Conservation (phyloP, 306 rosid genomes). For the Quercus bicolor region DNA sequence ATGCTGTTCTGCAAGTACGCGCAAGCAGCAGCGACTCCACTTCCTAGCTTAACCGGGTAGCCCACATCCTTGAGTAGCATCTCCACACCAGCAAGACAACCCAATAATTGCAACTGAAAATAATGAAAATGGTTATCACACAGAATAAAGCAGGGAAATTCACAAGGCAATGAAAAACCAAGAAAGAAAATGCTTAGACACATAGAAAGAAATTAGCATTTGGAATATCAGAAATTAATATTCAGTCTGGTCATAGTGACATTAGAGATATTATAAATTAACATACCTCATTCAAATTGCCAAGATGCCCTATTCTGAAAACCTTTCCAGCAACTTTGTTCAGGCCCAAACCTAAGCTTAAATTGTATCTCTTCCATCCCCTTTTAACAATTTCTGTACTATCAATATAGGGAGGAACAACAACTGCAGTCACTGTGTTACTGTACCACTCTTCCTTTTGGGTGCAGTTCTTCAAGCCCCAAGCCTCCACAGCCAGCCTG, state of each 20-base stretch:
- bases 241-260: background rate
- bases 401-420: slow-evolving; percentile 88
- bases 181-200: background rate
- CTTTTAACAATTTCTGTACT: slow-evolving; percentile 82
- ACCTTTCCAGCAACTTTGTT: slow-evolving; percentile 97
- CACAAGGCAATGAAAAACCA: background rate
- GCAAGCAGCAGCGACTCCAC: slow-evolving; percentile 94
- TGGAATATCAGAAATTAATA: background rate
- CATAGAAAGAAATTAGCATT: background rate
- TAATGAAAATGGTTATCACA: background rate
- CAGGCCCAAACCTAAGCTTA: slow-evolving; percentile 94
- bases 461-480: slow-evolving; percentile 99
- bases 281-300: slow-evolving; percentile 85
- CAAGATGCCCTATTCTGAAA: slow-evolving; percentile 98
- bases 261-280: background rate
- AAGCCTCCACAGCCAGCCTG: slow-evolving; percentile 99
- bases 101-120: slow-evolving; percentile 91
- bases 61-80: slow-evolving; percentile 95
- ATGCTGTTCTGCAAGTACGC: slow-evolving; percentile 72
- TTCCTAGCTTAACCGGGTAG: slow-evolving; percentile 90
- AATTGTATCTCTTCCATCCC: slow-evolving; percentile 89
- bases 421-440: slow-evolving; percentile 89
- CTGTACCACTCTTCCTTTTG: slow-evolving; percentile 91
- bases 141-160: background rate
- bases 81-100: slow-evolving; percentile 99